A percentile compares a stretch with the other conserved stretches of the same genome.
These are phyloP conservation scores for Ceratocystis huliohia DNA, from an alignment of 2,329 filamentous ascomycete species.

Conservation along the genomic window DNA sequence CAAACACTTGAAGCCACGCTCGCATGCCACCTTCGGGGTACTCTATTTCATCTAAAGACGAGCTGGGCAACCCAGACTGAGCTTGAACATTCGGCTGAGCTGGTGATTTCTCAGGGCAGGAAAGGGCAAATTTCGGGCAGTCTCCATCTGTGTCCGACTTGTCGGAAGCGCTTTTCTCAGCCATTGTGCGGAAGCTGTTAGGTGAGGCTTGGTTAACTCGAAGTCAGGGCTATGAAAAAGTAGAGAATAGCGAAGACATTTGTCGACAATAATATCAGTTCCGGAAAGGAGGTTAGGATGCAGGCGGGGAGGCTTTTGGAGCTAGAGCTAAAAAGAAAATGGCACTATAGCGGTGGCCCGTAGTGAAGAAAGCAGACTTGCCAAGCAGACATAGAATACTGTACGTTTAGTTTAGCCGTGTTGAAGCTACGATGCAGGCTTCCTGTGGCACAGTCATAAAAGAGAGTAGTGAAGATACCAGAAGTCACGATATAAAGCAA, in stretches of 20 bases:
- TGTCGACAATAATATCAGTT: not conserved
- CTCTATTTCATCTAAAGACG: not conserved
- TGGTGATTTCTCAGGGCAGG: conserved; percentile 15
- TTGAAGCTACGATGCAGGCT: not conserved
- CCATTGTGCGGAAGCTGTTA: not conserved
- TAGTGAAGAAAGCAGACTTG: not conserved
- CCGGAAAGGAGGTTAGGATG: not conserved
- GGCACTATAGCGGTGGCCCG: not conserved
- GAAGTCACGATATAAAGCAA: not conserved
- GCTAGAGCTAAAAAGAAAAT: not conserved
- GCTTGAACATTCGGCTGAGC: not conserved
- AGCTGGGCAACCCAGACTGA: not conserved
- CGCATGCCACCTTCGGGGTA: conserved; percentile 35
- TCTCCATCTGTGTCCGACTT: conserved; percentile 12
- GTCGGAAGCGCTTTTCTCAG: not conserved
- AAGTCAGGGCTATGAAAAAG: not conserved
- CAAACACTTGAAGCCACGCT: conserved; percentile 40
- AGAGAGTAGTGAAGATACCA: not conserved
- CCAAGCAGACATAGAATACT: not conserved
- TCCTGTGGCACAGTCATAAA: not conserved
- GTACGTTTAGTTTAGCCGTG: not conserved
- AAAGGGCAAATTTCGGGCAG: conserved; percentile 11
- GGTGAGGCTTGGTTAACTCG: not conserved
- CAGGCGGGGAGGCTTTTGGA: not conserved
- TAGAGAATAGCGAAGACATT: not conserved